A percentile compares a stretch with the other conserved stretches of the same genome.
These are phyloP conservation scores for Coemansia sp. DNA, from an alignment of 192 early-diverging fungal species.

Conservation along the genomic window DNA sequence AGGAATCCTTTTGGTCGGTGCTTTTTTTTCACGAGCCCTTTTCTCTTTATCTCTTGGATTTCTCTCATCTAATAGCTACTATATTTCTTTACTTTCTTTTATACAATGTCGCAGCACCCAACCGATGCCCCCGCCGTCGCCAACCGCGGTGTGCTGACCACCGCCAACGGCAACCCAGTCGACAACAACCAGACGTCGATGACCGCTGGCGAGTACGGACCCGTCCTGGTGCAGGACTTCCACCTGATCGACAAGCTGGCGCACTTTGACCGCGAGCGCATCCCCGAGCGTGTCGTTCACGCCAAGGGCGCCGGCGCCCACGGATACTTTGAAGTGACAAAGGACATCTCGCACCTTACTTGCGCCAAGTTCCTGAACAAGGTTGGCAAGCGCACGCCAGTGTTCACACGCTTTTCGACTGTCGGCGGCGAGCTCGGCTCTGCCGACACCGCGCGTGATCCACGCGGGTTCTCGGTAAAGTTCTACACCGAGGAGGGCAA, in stretches of 20 bases:
- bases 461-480: conserved; percentile 82
- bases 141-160: conserved; percentile 56
- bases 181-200: conserved; percentile 75
- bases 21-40: not conserved
- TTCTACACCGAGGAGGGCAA: conserved; percentile 89
- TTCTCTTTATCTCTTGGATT: conserved; percentile 8
- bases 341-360: conserved; percentile 69
- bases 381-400: conserved; percentile 77
- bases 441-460: conserved; percentile 78
- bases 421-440: conserved; percentile 76
- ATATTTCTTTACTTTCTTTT: not conserved
- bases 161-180: conserved; percentile 71
- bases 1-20: not conserved
- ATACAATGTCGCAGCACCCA: conserved; percentile 31
- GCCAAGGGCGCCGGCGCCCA: conserved; percentile 85
- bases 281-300: conserved; percentile 86
- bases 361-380: conserved; percentile 73
- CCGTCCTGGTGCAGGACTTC: conserved; percentile 74
- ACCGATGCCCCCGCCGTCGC: conserved; percentile 42
- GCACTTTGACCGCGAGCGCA: conserved; percentile 86
- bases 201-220: conserved; percentile 69
- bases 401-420: conserved; percentile 81
- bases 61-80: not conserved
- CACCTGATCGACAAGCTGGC: conserved; percentile 77
- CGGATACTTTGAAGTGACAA: conserved; percentile 80